Base-by-base conservation (phyloP, 371 early-diverging fungal species). In the Smittium culicis region DNA sequence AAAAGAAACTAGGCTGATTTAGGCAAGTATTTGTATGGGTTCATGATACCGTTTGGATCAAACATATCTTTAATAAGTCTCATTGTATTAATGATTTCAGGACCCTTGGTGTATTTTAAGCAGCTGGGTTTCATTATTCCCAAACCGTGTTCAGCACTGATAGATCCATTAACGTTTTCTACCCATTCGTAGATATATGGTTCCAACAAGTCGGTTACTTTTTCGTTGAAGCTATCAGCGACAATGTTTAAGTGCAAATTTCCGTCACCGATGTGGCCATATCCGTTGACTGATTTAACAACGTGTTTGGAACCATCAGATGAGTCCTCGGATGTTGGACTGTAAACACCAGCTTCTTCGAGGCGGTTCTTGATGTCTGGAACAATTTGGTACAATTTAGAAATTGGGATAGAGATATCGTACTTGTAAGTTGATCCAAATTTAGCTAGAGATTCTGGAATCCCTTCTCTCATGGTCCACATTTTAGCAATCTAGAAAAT, bases 211-310 rank as follows among this genome's bases (percentile, higher is more conserved):
- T 57, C 57, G 25, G n/a, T 27, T 5, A 57, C 11, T 33, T 78
- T 72, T 27, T 83, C 81, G 0, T 88, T 80, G 20, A 81, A 73
- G 30, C 74, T 70, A 62, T 82, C 78, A 2, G 92, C 86, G 14
- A 88, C 87, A 35, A 97, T 84, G 74, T 95, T 96, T 68, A 98
- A 79, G 76, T 98, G 98, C 68, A 97, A 70, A 74, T 98, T 97
- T 25, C 91, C 88, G 75, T 93, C 91, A 33, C 93, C 92, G 28
- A 92, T 81, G 67, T 93, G 93, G 32, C 97, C 98, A 76, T 88
- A 96, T 31, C 94, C 97, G 66, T 89, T 74, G 24, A 78, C 87
- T 0, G 91, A 64, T 67, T 86, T 82, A 28, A 77, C 77, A 1
- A 70, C 69, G 16, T 61, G 25, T 0, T 66, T 1, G 45, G 62